Evolutionary conservation across 805 yeast genomes (phyloP), one percentile per base, ranked within the genome.

Genomic region (Pichia thaimueangensis): DNA sequence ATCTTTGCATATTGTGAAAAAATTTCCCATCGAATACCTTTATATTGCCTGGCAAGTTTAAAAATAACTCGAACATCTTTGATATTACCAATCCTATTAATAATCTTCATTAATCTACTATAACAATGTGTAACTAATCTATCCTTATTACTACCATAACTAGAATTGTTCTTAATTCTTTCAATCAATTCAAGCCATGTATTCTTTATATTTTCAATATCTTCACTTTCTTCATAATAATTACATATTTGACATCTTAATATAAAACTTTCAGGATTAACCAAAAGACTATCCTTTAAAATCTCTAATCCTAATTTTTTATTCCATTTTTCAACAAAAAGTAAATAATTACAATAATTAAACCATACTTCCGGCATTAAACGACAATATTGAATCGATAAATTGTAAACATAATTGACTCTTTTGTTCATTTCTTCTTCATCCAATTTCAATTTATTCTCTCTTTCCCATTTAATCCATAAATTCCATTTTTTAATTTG

Each of bases 401-500:
- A 85, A 50, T 74, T 74, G 59, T 76, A 86, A n/a, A 82, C 82
- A 56, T 79, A 85, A 28, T 72, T 73, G 12, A 88, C 68, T 55
- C 97, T 72, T 39, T 68, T 68, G 22, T 70, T 66, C 20, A 80
- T 55, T 6, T 62, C 54, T 10, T 70, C 76, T 21, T 73, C 76
- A 6, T 71, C 67, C 19, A 84, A 59, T 20, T 76, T 78, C 47
- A 89, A 59, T 35, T 80, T 82, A 59, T 93, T 89, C 34, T 68
- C 65, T 50, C 71, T 72, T 56, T 93, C 97, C 78, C 93, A 84
- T 8, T 70, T 70, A 27, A 88, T 72, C 96, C 96, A 86, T 13
- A 69, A 64, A 35, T 70, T 62, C 93, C 95, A 88, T 19, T 68
- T 59, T 2, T 60, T 59, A 17, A 81, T 52, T 57, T 85, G 82